A percentile compares a stretch with the other conserved stretches of the same genome.
phyloP scores from a whole-genome alignment of 345 rosid species.

The Citrus sp. region DNA sequence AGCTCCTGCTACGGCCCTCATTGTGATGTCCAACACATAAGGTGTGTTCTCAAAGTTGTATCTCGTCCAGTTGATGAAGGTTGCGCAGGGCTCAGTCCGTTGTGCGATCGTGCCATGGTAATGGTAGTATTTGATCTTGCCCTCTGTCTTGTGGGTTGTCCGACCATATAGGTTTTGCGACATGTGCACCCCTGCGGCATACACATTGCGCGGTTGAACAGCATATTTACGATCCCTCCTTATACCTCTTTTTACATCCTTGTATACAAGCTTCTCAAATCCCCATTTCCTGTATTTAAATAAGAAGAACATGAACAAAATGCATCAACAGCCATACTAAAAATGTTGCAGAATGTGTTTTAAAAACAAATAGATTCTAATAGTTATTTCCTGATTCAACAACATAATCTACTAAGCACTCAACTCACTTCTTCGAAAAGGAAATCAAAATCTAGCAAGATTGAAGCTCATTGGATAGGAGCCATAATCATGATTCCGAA shows the following conservation, averaged over 20 bases:
- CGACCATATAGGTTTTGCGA: slow-evolving; percentile 73
- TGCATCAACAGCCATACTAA: not conserved
- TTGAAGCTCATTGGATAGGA: no score
- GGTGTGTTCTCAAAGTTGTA: slow-evolving; percentile 53
- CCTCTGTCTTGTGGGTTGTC: slow-evolving; percentile 58
- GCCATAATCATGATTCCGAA: not conserved
- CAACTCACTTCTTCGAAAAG: not conserved
- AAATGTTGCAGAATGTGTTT: no score
- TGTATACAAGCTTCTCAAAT: slow-evolving; percentile 79
- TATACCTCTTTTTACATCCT: slow-evolving; percentile 68
- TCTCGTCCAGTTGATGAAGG: slow-evolving; percentile 41
- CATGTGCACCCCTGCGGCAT: slow-evolving; percentile 85
- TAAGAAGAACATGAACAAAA: not conserved
- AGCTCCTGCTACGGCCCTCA: slow-evolving; percentile 45
- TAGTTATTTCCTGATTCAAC: not conserved
- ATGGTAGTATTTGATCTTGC: slow-evolving; percentile 67
- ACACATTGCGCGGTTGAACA: slow-evolving; percentile 69
- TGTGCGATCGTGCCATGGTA: slow-evolving; percentile 82
- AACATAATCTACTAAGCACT: not conserved
- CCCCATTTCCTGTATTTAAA: slow-evolving; percentile 77
- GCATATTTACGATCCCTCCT: slow-evolving; percentile 83
- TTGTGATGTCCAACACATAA: slow-evolving; percentile 62
- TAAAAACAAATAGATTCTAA: not conserved
- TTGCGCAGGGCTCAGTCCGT: slow-evolving; percentile 71
- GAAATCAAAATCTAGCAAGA: not conserved